Percentiles rank a stretch among this genome's conserved stretches.
Conservation (phyloP, 345 rosid genomes). For the Eucalyptus globulus region DNA sequence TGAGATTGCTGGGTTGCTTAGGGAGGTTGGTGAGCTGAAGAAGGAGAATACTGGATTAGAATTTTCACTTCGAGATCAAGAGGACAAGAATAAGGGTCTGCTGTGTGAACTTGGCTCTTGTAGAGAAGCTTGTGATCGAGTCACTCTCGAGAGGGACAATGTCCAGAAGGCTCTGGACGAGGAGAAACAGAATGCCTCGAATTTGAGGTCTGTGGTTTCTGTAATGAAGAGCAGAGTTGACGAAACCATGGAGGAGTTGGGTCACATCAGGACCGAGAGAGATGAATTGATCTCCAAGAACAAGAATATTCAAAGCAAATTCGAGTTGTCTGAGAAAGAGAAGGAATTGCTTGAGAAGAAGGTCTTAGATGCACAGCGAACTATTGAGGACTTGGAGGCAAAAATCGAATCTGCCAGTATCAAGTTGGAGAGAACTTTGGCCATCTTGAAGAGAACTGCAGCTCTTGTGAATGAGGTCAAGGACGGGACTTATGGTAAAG, state of each 20-base stretch:
- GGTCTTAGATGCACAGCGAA: slow-evolving; percentile 21
- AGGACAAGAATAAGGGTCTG: slow-evolving; percentile 19
- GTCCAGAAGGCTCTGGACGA: slow-evolving; percentile 18
- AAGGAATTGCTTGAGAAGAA: slow-evolving; percentile 23
- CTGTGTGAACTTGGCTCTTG: slow-evolving; percentile 4
- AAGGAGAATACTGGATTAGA: slow-evolving; percentile 9
- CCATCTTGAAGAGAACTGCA: slow-evolving; percentile 39
- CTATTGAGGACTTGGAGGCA: slow-evolving; percentile 14
- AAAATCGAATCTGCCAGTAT: slow-evolving; percentile 18
- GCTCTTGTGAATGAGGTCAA: slow-evolving; percentile 17
- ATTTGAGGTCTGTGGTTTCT: slow-evolving; percentile 10
- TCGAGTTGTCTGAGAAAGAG: slow-evolving; percentile 17
- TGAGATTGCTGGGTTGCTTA: slow-evolving; percentile 22
- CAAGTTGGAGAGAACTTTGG: slow-evolving; percentile 22
- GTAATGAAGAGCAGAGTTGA: slow-evolving; percentile 29
- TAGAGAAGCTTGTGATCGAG: slow-evolving; percentile 9
- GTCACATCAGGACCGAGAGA: slow-evolving; percentile 5
- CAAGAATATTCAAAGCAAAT: slow-evolving; percentile 9
- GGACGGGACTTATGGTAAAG: background rate
- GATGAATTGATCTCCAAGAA: slow-evolving; percentile 16
- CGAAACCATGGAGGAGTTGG: slow-evolving; percentile 16
- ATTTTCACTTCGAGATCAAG: slow-evolving; percentile 5
- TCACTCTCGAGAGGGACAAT: slow-evolving; percentile 23
- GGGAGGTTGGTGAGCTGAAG: slow-evolving; percentile 21
- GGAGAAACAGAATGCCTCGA: slow-evolving; percentile 24